Percentiles rank a stretch among this genome's conserved stretches.
Evolutionary conservation across 176 grass and related monocot genomes (phyloP).

Genomic region (Musa schizocarpa): DNA sequence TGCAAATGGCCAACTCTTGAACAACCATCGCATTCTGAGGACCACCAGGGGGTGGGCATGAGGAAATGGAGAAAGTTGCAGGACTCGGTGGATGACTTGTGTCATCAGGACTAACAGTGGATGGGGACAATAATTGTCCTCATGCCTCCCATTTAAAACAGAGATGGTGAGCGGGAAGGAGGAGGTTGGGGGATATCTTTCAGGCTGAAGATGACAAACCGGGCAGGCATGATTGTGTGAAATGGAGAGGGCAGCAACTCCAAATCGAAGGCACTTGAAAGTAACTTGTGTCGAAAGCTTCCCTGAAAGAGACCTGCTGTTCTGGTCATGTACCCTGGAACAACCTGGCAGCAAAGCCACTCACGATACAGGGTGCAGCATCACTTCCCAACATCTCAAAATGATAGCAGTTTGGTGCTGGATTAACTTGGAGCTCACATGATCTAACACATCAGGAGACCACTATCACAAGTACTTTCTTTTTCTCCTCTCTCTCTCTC

Average conservation of each 20-base stretch:
- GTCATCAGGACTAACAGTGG: not conserved
- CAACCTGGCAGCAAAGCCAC: too few relatives aligned
- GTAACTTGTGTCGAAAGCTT: not conserved
- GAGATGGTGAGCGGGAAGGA: not conserved
- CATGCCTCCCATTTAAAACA: not conserved
- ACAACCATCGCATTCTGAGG: not conserved
- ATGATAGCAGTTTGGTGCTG: too few relatives aligned
- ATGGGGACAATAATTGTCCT: not conserved
- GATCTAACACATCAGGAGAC: too few relatives aligned
- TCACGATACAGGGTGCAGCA: too few relatives aligned
- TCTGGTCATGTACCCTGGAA: too few relatives aligned
- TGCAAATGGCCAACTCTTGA: not conserved
- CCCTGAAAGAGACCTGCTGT: not conserved
- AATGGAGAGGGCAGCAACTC: not conserved
- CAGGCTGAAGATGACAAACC: not conserved
- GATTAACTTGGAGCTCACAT: too few relatives aligned
- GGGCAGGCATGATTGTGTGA: slow-evolving; percentile 4
- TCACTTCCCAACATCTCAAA: too few relatives aligned
- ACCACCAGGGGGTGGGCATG: not conserved
- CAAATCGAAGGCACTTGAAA: not conserved
- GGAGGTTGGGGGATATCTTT: not conserved
- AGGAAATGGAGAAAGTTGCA: not conserved
- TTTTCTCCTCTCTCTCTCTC: too few relatives aligned
- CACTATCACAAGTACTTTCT: too few relatives aligned
- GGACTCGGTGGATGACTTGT: not conserved